Evolutionary conservation across 805 yeast species (phyloP), one percentile per base, ranked within the genome.

Genomic region (Lipomyces chichibuensis): DNA sequence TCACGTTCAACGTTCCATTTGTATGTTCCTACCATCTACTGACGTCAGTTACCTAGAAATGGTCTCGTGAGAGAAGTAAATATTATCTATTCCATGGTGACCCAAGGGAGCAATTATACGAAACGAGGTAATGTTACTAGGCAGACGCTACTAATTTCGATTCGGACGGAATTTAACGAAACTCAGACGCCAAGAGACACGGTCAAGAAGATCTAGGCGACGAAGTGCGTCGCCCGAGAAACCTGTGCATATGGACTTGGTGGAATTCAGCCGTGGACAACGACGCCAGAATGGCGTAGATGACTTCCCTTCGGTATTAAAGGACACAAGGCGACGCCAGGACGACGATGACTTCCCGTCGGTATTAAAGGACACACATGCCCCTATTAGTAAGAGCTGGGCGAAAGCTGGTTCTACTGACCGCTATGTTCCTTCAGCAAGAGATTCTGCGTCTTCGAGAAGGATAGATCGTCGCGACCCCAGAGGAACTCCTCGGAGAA

Each of bases 31-130:
- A 17, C 9, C 32, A 53, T 7, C 23, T 43, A 43, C 49, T 43
- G 20, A 43, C 20, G 9, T 5, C 20, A 8, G 3, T 17, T 46
- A 20, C 54, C 25, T 52, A 68, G 71, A 82, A 82, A 69, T 83
- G 84, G 69, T 88, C 90, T 9, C 78, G 81, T 49, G 83, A 79
- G 25, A 83, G 82, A 65, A 87, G 90, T 14, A 75, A 88, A 53
- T 87, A 87, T 74, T 87, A 87, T 76, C 77, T 87, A 64, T 74
- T 87, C 6, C 86, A 87, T 71, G 91, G 91, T 1, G 90, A 87
- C 73, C 91, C 91, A 0, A 86, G 84, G 11, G 71, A 71, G 63
- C 67, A 53, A 7, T 69, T 39, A 14, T 43, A 20, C 27, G 63
- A 57, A 39, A 39, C 59, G 33, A 52, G 55, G 67, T 60, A 37